Evolutionary conservation across 2,329 filamentous ascomycete species (phyloP).

Genomic region (Neonectria ditissima): DNA sequence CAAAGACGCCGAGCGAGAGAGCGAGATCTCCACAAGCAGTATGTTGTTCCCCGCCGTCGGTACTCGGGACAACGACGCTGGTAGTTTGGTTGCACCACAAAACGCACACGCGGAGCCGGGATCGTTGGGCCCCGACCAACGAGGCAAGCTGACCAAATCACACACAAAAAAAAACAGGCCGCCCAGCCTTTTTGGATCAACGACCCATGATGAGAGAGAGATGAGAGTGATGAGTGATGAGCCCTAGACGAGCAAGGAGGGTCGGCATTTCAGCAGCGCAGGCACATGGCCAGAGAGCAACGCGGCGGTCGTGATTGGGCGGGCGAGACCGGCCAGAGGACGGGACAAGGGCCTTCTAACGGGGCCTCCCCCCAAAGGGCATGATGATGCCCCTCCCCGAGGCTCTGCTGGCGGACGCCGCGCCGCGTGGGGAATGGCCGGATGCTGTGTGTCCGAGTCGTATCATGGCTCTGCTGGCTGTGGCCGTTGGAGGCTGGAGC

Average conservation of each 20-base stretch:
- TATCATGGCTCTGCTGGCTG: constrained; percentile 21
- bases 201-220: not conserved
- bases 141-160: not conserved
- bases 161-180: not conserved
- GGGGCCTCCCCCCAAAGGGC: constrained; percentile 13
- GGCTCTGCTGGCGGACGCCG: constrained; percentile 26
- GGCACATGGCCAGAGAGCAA: constrained; percentile 1
- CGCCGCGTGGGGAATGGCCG: constrained; percentile 25
- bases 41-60: constrained; percentile 6
- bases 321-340: constrained; percentile 4
- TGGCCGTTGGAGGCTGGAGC: constrained; percentile 25
- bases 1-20: not conserved
- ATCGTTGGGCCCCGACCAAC: constrained; percentile 8
- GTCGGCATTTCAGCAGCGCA: constrained; percentile 1
- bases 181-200: not conserved
- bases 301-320: constrained; percentile 18
- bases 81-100: not conserved
- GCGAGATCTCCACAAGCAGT: not conserved
- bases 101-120: constrained; percentile 14
- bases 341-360: constrained; percentile 18
- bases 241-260: not conserved
- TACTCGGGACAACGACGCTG: not conserved
- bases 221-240: constrained; percentile 1
- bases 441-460: constrained; percentile 27
- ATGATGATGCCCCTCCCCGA: constrained; percentile 22